Evolutionary conservation across 768 basidiomycete species (phyloP).

Genomic region (Mrakia gelida): DNA sequence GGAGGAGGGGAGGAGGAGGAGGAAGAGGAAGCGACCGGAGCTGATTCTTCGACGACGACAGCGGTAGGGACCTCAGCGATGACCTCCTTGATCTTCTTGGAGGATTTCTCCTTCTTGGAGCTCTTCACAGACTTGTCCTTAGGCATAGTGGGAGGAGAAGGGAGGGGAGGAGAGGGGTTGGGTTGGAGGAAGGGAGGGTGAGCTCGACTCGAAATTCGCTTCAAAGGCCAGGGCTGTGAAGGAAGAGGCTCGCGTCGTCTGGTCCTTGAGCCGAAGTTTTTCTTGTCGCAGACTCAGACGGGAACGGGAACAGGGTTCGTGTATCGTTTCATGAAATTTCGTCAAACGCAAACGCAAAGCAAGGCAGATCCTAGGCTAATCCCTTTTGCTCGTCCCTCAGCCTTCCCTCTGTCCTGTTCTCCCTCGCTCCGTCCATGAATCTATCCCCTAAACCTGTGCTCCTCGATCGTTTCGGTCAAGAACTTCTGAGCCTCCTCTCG

Average conservation of each 20-base stretch:
- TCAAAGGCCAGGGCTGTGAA: not conserved
- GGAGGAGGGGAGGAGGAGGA: constrained; percentile 9
- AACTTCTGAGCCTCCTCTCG: constrained; percentile 24
- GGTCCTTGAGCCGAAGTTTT: not conserved
- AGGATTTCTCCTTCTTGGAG: constrained; percentile 18
- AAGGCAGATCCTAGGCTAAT: too few species aligned
- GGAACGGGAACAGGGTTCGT: too few species aligned
- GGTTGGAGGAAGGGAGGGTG: not conserved
- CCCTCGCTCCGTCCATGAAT: not conserved
- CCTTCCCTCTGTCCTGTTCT: too few species aligned
- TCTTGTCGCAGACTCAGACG: too few species aligned
- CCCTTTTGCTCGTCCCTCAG: not conserved
- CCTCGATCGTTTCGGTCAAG: constrained; percentile 4
- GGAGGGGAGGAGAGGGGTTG: not conserved
- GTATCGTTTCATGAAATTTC: too few species aligned
- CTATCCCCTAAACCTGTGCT: constrained; percentile 5
- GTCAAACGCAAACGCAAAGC: too few species aligned
- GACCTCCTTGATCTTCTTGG: constrained; percentile 23
- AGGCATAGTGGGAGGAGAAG: constrained; percentile 14
- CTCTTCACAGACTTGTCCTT: constrained; percentile 18
- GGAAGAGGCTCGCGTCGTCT: not conserved
- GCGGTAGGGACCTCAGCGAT: not conserved
- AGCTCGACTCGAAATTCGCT: not conserved
- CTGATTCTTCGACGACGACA: not conserved
- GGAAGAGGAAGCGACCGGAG: not conserved